Evolutionary conservation across 1,284 basidiomycete genomes (phyloP).

Genomic region (Ceratobasidium sp.): DNA sequence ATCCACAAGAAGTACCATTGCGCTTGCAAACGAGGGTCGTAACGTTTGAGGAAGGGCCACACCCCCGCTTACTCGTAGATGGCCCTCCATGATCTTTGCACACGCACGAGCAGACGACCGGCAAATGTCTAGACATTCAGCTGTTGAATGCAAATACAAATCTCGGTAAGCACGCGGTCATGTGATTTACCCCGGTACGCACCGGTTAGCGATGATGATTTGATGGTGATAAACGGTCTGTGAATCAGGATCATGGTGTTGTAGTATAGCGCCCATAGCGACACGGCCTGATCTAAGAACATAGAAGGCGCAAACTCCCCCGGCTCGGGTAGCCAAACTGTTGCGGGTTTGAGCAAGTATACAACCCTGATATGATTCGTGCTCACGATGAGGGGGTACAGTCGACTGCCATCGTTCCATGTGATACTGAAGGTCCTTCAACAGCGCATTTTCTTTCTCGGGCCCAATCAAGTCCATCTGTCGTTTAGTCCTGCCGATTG

Average conservation of each 20-base stretch:
- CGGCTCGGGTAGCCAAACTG: background rate
- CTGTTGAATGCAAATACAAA: background rate
- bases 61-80: background rate
- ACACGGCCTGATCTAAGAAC: constrained; percentile 28
- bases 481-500: constrained; percentile 31
- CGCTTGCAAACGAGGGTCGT: constrained; percentile 28
- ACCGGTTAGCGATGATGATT: constrained; percentile 29
- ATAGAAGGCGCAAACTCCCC: background rate
- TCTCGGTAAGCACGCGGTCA: background rate
- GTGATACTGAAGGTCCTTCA: constrained; percentile 10
- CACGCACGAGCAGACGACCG: constrained; percentile 26
- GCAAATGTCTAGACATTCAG: constrained; percentile 19
- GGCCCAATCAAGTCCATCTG: constrained; percentile 25
- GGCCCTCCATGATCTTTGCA: constrained; percentile 13
- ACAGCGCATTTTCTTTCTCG: constrained; percentile 11
- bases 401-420: constrained; percentile 23
- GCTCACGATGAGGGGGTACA: constrained; percentile 33
- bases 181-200: constrained; percentile 15
- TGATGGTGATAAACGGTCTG: constrained; percentile 27
- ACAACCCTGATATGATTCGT: background rate
- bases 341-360: too few species aligned
- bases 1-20: constrained; percentile 26
- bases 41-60: background rate
- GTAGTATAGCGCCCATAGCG: constrained; percentile 30
- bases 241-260: constrained; percentile 32